A percentile compares a stretch with the other conserved stretches of the same genome.
These are phyloP conservation scores for Pseudogymnoascus sp. DNA, from an alignment of 2,329 filamentous ascomycete species.

Conservation along the genomic window DNA sequence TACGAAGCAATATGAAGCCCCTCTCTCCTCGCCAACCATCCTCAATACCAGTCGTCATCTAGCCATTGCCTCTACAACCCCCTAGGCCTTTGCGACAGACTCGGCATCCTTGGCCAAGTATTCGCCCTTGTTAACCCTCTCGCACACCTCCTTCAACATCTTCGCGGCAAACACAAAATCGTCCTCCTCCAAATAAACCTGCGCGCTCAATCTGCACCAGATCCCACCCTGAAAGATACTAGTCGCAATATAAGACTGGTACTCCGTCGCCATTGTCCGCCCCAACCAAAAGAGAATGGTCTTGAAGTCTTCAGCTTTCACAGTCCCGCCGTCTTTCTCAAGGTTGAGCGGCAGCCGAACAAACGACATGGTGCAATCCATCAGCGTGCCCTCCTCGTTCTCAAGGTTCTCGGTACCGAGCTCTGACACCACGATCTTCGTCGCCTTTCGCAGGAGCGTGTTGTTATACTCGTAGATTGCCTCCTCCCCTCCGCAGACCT, in stretches of 20 bases:
- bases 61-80: fast-evolving
- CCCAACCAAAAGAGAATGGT: constrained; percentile 43
- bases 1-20: neutral
- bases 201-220: constrained; percentile 69
- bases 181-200: constrained; percentile 71
- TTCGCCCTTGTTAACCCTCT: constrained; percentile 37
- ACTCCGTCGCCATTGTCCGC: constrained; percentile 44
- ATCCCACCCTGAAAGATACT: constrained; percentile 51
- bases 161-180: constrained; percentile 67
- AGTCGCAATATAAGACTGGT: constrained; percentile 63
- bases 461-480: constrained; percentile 56
- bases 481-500: constrained; percentile 65
- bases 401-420: constrained; percentile 67
- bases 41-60: neutral
- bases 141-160: constrained; percentile 38
- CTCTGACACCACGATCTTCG: constrained; percentile 47
- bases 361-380: neutral
- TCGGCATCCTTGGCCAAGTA: constrained; percentile 11
- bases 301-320: constrained; percentile 32
- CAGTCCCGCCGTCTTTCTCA: constrained; percentile 31
- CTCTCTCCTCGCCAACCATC: neutral
- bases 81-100: neutral
- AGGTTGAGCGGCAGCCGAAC: constrained; percentile 14
- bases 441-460: constrained; percentile 55
- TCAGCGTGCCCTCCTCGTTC: constrained; percentile 34